Evolutionary conservation across 2,329 filamentous ascomycete genomes (phyloP).

Genomic region (Sporothrix brasiliensis): DNA sequence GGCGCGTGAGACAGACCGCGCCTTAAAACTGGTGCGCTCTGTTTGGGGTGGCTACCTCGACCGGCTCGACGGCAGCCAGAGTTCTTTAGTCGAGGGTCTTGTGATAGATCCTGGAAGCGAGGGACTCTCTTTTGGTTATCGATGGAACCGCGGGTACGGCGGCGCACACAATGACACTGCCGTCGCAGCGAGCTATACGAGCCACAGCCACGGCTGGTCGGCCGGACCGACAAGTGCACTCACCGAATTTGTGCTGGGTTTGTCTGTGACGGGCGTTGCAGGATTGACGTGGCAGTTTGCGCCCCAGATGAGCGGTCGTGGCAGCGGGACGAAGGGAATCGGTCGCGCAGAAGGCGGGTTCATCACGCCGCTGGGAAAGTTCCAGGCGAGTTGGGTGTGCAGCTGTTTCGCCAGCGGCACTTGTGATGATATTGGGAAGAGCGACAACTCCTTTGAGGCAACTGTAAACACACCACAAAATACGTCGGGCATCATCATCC

Average conservation of each 20-base stretch:
- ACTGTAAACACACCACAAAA: background rate
- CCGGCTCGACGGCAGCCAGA: constrained; percentile 60
- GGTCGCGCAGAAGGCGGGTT: constrained; percentile 33
- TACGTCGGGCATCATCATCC: background rate
- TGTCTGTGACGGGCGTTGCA: constrained; percentile 41
- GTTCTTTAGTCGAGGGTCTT: constrained; percentile 63
- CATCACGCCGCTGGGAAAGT: constrained; percentile 26
- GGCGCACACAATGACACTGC: constrained; percentile 47
- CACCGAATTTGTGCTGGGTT: constrained; percentile 50
- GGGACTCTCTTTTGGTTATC: constrained; percentile 59
- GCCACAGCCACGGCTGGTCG: constrained; percentile 56
- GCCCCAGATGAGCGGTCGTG: constrained; percentile 30
- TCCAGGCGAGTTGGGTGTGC: constrained; percentile 20
- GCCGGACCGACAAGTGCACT: constrained; percentile 53
- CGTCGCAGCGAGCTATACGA: constrained; percentile 45
- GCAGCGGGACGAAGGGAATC: constrained; percentile 19
- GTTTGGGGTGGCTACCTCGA: constrained; percentile 65
- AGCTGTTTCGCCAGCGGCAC: background rate
- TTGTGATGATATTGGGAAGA: background rate
- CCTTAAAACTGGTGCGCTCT: constrained; percentile 58
- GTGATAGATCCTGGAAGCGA: constrained; percentile 45
- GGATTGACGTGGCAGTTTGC: constrained; percentile 34
- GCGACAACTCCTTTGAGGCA: background rate
- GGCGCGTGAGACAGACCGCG: constrained; percentile 52
- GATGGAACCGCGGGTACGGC: constrained; percentile 55